phyloP scores from a whole-genome alignment of 768 basidiomycete species.

The Lactarius psammicola region DNA sequence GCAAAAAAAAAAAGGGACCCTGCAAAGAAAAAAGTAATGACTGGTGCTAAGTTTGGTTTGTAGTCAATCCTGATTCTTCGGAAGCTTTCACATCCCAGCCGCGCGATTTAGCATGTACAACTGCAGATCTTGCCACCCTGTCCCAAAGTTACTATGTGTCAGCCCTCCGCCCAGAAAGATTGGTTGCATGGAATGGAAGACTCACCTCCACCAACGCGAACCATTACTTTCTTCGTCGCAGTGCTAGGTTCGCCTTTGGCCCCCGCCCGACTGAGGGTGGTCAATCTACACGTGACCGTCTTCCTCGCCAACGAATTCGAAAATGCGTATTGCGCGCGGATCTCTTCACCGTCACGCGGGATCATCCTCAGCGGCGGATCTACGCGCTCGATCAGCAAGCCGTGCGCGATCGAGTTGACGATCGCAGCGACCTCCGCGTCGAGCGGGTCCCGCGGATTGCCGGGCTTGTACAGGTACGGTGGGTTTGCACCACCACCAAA shows the following conservation, averaged over 20 bases:
- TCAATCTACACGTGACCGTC: constrained; percentile 75
- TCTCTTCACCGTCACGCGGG: constrained; percentile 73
- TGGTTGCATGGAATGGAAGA: not conserved
- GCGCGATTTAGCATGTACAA: constrained; percentile 76
- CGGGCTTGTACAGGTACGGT: constrained; percentile 60
- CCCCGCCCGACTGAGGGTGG: constrained; percentile 64
- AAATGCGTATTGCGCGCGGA: constrained; percentile 82
- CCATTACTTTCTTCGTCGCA: constrained; percentile 82
- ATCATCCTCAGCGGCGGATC: constrained; percentile 69
- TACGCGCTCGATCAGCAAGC: constrained; percentile 72
- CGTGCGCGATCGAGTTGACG: constrained; percentile 75
- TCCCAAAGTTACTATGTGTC: constrained; percentile 16
- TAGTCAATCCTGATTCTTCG: not conserved
- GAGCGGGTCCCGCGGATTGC: constrained; percentile 72
- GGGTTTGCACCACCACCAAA: constrained; percentile 40
- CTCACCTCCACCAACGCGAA: constrained; percentile 77
- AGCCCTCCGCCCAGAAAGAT: not conserved
- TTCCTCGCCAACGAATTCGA: constrained; percentile 70
- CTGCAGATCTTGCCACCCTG: constrained; percentile 80
- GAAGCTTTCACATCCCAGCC: constrained; percentile 60
- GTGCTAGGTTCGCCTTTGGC: constrained; percentile 42
- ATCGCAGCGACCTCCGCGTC: constrained; percentile 75
- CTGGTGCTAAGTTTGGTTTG: constrained; percentile 15
- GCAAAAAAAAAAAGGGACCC: constrained; percentile 1
- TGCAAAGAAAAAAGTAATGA: constrained; percentile 22